A percentile compares a stretch with the other conserved stretches of the same genome.
These are phyloP conservation scores for Metschnikowia corniflorae DNA, from an alignment of 805 yeast genomes.

Conservation along the genomic window DNA sequence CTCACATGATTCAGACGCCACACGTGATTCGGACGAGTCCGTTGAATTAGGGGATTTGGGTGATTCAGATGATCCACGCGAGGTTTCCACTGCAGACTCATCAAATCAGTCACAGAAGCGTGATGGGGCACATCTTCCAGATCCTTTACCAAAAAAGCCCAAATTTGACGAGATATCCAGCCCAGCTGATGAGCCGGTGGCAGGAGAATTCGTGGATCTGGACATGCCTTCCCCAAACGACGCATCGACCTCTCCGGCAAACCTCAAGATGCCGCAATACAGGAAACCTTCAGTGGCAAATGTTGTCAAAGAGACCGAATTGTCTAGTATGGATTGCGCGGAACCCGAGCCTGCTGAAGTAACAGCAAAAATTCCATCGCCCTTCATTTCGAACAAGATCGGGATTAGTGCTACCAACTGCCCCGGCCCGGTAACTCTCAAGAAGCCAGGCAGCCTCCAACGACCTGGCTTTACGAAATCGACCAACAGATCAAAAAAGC, in stretches of 20 bases:
- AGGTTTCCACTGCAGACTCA: slow-evolving; percentile 1
- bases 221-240: neutral
- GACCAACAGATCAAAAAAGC: slow-evolving; percentile 5
- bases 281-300: slow-evolving; percentile 8
- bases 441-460: slow-evolving; percentile 16
- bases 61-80: no score
- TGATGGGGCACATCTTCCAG: neutral
- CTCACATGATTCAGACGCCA: no score
- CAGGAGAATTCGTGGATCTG: slow-evolving; percentile 1
- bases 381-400: slow-evolving; percentile 17
- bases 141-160: slow-evolving; percentile 1
- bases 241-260: slow-evolving; percentile 1
- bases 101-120: slow-evolving; percentile 6
- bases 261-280: slow-evolving; percentile 18
- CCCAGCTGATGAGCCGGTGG: neutral
- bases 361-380: slow-evolving; percentile 12
- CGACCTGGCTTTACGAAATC: slow-evolving; percentile 14
- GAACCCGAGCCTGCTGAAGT: slow-evolving; percentile 5
- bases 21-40: no score
- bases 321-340: slow-evolving; percentile 1
- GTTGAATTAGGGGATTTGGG: no score
- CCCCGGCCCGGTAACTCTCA: slow-evolving; percentile 6
- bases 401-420: slow-evolving; percentile 5
- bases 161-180: no score
- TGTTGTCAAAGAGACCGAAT: slow-evolving; percentile 3